Evolutionary conservation across 169 alveolate species (phyloP).

Genomic region (Eimeria mitis): DNA sequence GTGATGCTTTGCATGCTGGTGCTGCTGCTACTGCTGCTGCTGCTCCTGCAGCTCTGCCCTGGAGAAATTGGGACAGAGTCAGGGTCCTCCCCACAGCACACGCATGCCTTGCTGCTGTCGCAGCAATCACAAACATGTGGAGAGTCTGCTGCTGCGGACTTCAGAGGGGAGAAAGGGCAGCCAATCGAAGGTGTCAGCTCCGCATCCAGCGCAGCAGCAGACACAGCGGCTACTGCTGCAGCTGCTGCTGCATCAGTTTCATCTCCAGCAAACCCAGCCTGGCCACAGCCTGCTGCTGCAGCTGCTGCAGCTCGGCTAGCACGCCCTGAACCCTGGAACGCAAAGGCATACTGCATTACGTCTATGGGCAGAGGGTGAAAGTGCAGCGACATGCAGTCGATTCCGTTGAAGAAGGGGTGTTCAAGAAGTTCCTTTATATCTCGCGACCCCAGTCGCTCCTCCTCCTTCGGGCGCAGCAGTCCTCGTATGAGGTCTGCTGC

Average conservation of each 20-base stretch:
- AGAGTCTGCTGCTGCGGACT: slow-evolving; percentile 24
- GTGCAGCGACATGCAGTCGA: slow-evolving; percentile 43
- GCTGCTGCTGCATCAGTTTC: slow-evolving; percentile 21
- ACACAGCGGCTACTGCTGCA: slow-evolving; percentile 7
- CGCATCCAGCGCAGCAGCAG: slow-evolving; percentile 43
- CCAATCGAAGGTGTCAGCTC: slow-evolving; percentile 23
- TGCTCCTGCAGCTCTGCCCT: not conserved
- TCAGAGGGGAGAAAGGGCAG: slow-evolving; percentile 18
- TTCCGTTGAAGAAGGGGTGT: slow-evolving; percentile 36
- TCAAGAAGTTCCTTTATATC: slow-evolving; percentile 36
- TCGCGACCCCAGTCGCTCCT: slow-evolving; percentile 13
- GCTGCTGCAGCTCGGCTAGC: slow-evolving; percentile 9
- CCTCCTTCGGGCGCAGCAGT: slow-evolving; percentile 51
- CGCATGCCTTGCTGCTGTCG: slow-evolving; percentile 27
- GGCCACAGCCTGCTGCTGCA: not conserved
- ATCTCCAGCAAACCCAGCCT: not conserved
- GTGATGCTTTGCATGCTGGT: not conserved
- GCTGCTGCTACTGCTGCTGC: not conserved
- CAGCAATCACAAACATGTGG: not conserved
- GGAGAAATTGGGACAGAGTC: slow-evolving; percentile 18
- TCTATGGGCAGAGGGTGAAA: slow-evolving; percentile 7
- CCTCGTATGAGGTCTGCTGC: slow-evolving; percentile 43
- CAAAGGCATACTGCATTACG: slow-evolving; percentile 44
- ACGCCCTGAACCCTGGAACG: slow-evolving; percentile 3
- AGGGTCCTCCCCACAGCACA: slow-evolving; percentile 4